A percentile compares a stretch with the other conserved stretches of the same genome.
Evolutionary conservation across 116 monocot genomes (phyloP).

Genomic region (Phalaenopsis hybrid): DNA sequence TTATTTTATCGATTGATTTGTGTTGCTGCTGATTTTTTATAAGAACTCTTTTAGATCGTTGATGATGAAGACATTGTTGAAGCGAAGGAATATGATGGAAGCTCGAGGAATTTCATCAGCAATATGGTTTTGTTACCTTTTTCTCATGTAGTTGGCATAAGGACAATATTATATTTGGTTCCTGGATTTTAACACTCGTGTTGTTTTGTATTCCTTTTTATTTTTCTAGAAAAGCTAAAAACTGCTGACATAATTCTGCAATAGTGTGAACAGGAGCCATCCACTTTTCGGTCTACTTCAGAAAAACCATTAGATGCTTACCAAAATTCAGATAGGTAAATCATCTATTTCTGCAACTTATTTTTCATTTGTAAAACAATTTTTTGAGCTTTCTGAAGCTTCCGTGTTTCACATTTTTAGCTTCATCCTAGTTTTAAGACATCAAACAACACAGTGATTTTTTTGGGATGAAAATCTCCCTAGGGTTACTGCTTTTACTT

Average conservation of each 20-base stretch:
- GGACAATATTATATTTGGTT: not conserved
- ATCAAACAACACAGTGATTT: not conserved
- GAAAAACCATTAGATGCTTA: slow-evolving; percentile 22
- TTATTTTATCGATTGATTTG: not conserved
- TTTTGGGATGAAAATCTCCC: not conserved
- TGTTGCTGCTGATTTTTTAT: not conserved
- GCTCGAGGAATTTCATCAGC: slow-evolving; percentile 13
- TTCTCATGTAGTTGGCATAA: not conserved
- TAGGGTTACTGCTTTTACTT: not conserved
- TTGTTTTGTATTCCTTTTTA: not conserved
- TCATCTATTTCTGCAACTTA: not conserved
- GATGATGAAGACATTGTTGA: slow-evolving; percentile 58
- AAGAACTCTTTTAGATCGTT: slow-evolving; percentile 44
- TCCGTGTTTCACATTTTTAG: not conserved
- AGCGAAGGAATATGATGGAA: slow-evolving; percentile 51
- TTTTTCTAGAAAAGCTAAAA: not conserved
- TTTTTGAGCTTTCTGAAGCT: not conserved
- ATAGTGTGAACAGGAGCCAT: slow-evolving; percentile 28
- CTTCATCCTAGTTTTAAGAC: not conserved
- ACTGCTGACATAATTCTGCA: not conserved
- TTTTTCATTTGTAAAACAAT: not conserved
- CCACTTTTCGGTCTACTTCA: slow-evolving; percentile 14
- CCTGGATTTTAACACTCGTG: not conserved
- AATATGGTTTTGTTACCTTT: slow-evolving; percentile 32
- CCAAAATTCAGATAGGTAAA: slow-evolving; percentile 31